Evolutionary conservation across 805 yeast genomes (phyloP), one percentile per base, ranked within the genome.

Genomic region (Candida hispaniensis): DNA sequence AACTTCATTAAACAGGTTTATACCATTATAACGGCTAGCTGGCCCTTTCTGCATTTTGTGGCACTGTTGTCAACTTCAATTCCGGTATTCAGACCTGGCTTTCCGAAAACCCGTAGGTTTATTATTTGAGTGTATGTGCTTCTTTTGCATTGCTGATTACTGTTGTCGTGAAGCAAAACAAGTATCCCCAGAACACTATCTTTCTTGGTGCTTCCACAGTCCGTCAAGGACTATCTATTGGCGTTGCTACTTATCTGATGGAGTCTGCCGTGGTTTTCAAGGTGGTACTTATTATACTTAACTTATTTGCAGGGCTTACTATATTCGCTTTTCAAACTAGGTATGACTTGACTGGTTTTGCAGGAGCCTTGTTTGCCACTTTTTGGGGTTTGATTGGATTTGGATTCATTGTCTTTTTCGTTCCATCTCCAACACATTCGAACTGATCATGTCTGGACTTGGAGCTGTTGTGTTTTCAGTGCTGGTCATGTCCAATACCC

Each of bases 1-100:
- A 66, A 74, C 52, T 83, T 83, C 47, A 60, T 80, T 45, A 67
- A 85, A 40, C 79, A 79, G 51, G 94, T 83, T 7, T 83, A 82
- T 55, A 61, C 81, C 6, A 63, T 83, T 30, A 63, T 83, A 29
- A 54, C 8, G 57, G 66, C 4, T 94, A 83, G 56, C 52, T 83
- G 21, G 52, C 73, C 20, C 56, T 63, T 18, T 80, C 93, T 0
- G 64, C 76, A 14, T 56, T 66, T 7, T 66, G 72, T 14, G 79
- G 81, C 5, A 59, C 61, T 16, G 43, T 69, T 12, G 64, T 79
- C 27, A 56, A 65, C 24, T 47, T 61, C 40, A 63, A 64, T 45
- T 58, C 61, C 1, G 33, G 64, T 3, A 53, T 73, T 35, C 65
- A 64, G 43, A 42, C 47, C 14, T 79, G 81, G 73, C 68, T 75